Percentiles rank a stretch among this genome's conserved stretches.
phyloP scores from a whole-genome alignment of 495 filamentous ascomycete genomes.

The Barbatosphaeria neglecta region DNA sequence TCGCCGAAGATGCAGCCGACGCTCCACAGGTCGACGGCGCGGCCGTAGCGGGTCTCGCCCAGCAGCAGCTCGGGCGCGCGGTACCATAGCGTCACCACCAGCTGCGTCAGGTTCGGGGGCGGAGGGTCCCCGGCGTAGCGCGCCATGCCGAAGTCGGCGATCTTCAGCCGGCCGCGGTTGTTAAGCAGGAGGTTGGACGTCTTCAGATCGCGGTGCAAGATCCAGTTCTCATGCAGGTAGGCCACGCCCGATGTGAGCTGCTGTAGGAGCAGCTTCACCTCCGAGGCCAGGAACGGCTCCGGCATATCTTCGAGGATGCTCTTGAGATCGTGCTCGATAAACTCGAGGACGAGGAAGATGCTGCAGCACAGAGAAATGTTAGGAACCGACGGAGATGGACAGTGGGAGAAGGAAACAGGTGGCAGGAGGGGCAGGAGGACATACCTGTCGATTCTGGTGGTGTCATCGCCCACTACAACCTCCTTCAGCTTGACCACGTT shows the following conservation, averaged over 20 bases:
- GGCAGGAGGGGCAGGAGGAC: too few relatives aligned
- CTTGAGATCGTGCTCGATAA: constrained; percentile 96
- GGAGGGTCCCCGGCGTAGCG: constrained; percentile 72
- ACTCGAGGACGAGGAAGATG: constrained; percentile 95
- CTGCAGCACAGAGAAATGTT: constrained; percentile 27
- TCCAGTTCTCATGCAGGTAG: constrained; percentile 84
- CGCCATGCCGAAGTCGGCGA: constrained; percentile 97
- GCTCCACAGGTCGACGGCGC: constrained; percentile 87
- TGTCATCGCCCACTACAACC: constrained; percentile 68
- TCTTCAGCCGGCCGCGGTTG: constrained; percentile 90
- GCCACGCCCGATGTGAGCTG: constrained; percentile 74
- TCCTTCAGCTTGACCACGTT: constrained; percentile 76
- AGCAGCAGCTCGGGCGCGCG: constrained; percentile 83
- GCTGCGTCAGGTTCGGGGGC: constrained; percentile 71
- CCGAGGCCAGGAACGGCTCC: constrained; percentile 85
- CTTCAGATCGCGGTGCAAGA: constrained; percentile 93
- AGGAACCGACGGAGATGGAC: background rate
- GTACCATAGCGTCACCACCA: constrained; percentile 98
- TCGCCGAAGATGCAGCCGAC: constrained; percentile 95
- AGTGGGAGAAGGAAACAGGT: background rate
- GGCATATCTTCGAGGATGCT: constrained; percentile 86
- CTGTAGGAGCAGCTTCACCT: constrained; percentile 78
- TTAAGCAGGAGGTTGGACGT: constrained; percentile 92
- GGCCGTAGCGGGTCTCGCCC: constrained; percentile 64
- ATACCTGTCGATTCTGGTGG: constrained; percentile 58